These are phyloP conservation scores for Thalassiosira oceanica DNA, from an alignment of 352 stramenopile genomes.

Conservation along the genomic window DNA sequence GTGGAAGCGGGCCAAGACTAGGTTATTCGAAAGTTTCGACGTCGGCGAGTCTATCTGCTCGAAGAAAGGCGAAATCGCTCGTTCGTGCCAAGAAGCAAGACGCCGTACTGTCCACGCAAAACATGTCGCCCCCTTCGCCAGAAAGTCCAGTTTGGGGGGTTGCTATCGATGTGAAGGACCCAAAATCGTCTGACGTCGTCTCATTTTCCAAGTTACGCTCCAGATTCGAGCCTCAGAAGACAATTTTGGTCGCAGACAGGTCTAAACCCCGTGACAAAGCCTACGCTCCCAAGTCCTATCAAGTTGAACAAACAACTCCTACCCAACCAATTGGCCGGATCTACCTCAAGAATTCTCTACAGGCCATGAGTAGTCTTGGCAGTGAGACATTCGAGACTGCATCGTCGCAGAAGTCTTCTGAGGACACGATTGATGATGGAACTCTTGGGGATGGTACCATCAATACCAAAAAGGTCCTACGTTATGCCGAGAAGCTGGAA, in stretches of 20 bases:
- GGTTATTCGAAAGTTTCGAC: too few relatives aligned
- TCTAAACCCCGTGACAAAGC: too few relatives aligned
- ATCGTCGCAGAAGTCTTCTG: constrained; percentile 13
- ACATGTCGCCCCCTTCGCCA: too few relatives aligned
- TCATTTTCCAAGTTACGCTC: constrained; percentile 29
- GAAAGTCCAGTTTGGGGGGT: too few relatives aligned
- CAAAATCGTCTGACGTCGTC: constrained; percentile 22
- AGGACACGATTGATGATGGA: constrained; percentile 15
- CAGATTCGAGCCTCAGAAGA: constrained; percentile 21
- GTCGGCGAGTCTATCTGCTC: too few relatives aligned
- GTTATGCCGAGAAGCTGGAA: constrained; percentile 32
- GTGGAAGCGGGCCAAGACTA: too few relatives aligned
- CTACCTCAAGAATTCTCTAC: constrained; percentile 22
- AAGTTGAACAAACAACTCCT: neutral
- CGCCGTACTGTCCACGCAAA: too few relatives aligned
- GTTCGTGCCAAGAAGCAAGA: too few relatives aligned
- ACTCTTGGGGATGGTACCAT: constrained; percentile 30
- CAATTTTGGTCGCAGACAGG: too few relatives aligned
- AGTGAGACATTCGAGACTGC: constrained; percentile 20
- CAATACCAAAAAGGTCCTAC: constrained; percentile 33
- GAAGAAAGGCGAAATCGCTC: too few relatives aligned
- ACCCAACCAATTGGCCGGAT: neutral
- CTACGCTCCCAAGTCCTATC: neutral
- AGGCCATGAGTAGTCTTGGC: constrained; percentile 36
- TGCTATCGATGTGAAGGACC: too few relatives aligned